phyloP scores from a whole-genome alignment of 768 basidiomycete species.

The Boletus vermiculosoides region DNA sequence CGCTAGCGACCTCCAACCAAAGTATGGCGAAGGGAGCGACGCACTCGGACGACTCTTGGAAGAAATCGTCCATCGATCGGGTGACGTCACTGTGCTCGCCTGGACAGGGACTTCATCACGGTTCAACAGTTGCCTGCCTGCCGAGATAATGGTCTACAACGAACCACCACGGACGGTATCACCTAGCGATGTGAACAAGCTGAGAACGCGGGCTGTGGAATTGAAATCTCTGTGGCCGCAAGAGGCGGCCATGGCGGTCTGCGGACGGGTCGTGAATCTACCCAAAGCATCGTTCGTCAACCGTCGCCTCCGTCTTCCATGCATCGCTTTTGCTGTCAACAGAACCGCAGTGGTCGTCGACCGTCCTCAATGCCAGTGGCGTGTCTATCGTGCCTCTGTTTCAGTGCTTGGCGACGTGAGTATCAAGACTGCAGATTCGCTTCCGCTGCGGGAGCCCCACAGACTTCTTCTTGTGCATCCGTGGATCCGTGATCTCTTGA shows the following conservation, averaged over 20 bases:
- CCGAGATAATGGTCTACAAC: constrained; percentile 1
- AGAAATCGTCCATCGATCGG: constrained; percentile 6
- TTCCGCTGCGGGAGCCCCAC: not conserved
- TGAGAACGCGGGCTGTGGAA: not conserved
- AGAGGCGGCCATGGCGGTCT: not conserved
- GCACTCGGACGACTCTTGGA: constrained; percentile 6
- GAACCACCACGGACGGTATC: not conserved
- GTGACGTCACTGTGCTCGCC: constrained; percentile 3
- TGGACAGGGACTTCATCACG: not conserved
- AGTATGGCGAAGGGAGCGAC: not conserved
- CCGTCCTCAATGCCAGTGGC: not conserved
- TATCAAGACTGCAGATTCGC: not conserved
- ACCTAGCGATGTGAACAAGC: not conserved
- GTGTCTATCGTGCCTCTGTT: not conserved
- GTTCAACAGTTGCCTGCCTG: constrained; percentile 7
- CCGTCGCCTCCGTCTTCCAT: constrained; percentile 4
- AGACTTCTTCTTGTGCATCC: constrained; percentile 1
- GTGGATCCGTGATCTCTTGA: not conserved
- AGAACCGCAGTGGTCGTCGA: not conserved
- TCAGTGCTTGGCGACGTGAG: not conserved
- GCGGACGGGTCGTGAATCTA: not conserved
- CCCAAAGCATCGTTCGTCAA: constrained; percentile 1
- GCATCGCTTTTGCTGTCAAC: not conserved
- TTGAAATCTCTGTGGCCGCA: not conserved
- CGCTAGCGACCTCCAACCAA: constrained; percentile 1